Base-by-base conservation (phyloP, 352 stramenopile species). In the Phytophthora macrochlamydospora region DNA sequence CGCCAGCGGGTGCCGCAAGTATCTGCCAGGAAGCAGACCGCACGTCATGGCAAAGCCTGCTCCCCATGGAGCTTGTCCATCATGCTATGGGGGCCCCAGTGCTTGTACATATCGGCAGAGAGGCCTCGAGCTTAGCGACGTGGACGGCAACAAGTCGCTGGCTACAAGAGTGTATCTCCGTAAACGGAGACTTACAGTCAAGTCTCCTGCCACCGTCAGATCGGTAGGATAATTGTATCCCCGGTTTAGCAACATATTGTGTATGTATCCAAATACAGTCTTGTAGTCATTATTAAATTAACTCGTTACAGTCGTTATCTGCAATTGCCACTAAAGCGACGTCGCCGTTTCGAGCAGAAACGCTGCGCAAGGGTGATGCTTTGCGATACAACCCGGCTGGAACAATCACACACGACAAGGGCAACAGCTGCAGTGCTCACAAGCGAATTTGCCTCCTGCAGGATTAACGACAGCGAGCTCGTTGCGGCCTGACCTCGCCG, bases 361-460 rank as follows among this genome's bases (percentile, higher is more conserved):
- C 40, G 40, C 13, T 12, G 38, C 38, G 8, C 4, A 45, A 45
- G 3, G 8, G 13, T 8, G 43, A 49, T 49, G 43, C 14, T 49
- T 49, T 49, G 43, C 43, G 29, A 49, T 6, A 49, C 14, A 28
- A 29, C 12, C 8, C 4, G 4, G 43, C 43, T 30, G 14, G 46
- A 52, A 52, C 46, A 52, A 52, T 52, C 46, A 38, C 46, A 52
- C 46, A 38, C 46, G 4, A 51, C 8, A 14, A 14, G 18, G 18
- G 28, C 12, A 9, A 18, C 24, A 37, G 24, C 46, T 37, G 46
- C 43, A 29, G 46, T 4, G 2, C 18, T 33, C 24, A 52, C 28
- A 52, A 33, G 46, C 46, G 14, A 18, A 37, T 52, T 52, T 52
- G 46, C 46, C 7, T 52, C 46, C 46, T 38, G 45, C 8, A 7